phyloP scores from a whole-genome alignment of 78 protist genomes.

The Planoprotostelium fungivorum region DNA sequence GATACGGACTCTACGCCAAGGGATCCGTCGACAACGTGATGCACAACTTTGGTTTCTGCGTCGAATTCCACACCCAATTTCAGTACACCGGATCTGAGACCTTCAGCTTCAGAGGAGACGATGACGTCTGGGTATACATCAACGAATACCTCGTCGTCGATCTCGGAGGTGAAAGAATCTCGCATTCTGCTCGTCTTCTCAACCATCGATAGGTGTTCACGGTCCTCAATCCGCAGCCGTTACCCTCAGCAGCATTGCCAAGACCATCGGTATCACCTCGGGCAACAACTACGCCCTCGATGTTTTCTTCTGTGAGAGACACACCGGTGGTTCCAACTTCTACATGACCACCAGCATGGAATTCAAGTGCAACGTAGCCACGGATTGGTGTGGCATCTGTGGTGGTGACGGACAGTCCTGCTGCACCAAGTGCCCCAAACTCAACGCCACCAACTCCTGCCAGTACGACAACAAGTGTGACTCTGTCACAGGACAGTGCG shows the following conservation, averaged over 20 bases:
- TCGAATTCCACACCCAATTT: not conserved
- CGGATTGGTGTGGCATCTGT: not conserved
- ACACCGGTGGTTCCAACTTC: conserved; percentile 30
- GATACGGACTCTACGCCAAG: not conserved
- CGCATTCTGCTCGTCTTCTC: not conserved
- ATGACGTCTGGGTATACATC: conserved; percentile 67
- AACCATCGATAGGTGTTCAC: not conserved
- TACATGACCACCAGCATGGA: conserved; percentile 37
- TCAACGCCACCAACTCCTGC: not conserved
- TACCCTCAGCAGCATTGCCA: not conserved
- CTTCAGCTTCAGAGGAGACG: conserved; percentile 59
- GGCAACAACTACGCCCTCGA: conserved; percentile 14
- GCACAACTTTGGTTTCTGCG: not conserved
- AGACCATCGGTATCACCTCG: too few species aligned
- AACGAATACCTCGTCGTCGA: conserved; percentile 32
- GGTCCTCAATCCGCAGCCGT: not conserved
- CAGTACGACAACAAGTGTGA: not conserved
- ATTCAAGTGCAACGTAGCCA: not conserved
- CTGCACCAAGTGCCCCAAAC: not conserved
- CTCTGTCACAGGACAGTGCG: not conserved
- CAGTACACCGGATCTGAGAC: conserved; percentile 7
- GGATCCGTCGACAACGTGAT: not conserved
- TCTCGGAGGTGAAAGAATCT: conserved; percentile 44
- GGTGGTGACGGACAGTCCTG: not conserved
- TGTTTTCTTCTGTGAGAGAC: conserved; percentile 63